A percentile compares a stretch with the other conserved stretches of the same genome.
phyloP scores from a whole-genome alignment of 2,329 filamentous ascomycete genomes.

The Sclerotinia borealis region DNA sequence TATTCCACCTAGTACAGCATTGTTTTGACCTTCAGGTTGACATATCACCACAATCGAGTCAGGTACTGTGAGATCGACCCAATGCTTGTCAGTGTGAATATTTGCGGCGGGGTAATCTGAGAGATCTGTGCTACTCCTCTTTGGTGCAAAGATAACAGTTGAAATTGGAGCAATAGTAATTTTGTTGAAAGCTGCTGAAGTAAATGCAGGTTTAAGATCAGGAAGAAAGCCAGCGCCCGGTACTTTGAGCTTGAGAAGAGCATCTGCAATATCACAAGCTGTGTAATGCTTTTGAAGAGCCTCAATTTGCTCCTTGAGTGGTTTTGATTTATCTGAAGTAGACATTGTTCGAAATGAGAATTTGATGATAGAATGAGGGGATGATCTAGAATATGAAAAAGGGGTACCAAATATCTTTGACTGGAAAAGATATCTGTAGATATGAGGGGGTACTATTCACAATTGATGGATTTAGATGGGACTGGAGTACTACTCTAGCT shows the following conservation, averaged over 20 bases:
- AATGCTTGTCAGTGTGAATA: slow-evolving; percentile 56
- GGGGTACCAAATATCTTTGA: not conserved
- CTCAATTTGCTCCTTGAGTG: slow-evolving; percentile 14
- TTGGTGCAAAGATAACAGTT: slow-evolving; percentile 58
- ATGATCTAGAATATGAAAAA: not conserved
- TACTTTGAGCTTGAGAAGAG: slow-evolving; percentile 62
- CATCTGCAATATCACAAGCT: slow-evolving; percentile 62
- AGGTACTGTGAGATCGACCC: slow-evolving; percentile 57
- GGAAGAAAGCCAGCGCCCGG: slow-evolving; percentile 60
- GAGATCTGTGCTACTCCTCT: slow-evolving; percentile 41
- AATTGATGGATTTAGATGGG: not conserved
- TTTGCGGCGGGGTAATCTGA: slow-evolving; percentile 34
- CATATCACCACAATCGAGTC: slow-evolving; percentile 60
- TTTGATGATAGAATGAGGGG: not conserved
- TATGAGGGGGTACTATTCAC: not conserved
- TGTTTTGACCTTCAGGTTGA: slow-evolving; percentile 58
- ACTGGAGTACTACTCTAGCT: not conserved
- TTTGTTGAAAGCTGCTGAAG: slow-evolving; percentile 20
- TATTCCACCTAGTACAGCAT: slow-evolving; percentile 70
- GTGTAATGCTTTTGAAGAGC: slow-evolving; percentile 34
- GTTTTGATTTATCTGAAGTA: not conserved
- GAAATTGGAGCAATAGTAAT: slow-evolving; percentile 44
- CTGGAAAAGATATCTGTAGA: not conserved
- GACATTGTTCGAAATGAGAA: slow-evolving; percentile 2
- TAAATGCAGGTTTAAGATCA: slow-evolving; percentile 41